Percentiles rank a stretch among this genome's conserved stretches.
Evolutionary conservation across 148 eudicot genomes (phyloP).

Genomic region (Dysphania ambrosioides): DNA sequence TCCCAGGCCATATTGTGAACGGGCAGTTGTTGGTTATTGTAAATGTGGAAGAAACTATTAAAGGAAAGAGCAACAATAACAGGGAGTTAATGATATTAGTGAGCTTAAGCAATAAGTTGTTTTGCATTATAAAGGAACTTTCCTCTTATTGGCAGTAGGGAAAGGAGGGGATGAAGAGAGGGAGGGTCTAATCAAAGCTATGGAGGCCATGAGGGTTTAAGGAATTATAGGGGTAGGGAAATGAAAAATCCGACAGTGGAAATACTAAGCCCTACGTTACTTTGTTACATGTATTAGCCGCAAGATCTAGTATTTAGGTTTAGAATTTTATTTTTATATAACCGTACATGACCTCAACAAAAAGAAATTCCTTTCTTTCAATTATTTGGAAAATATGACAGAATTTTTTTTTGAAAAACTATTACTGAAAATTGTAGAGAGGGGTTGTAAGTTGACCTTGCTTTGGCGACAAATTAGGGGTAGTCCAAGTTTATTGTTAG

Average conservation of each 20-base stretch:
- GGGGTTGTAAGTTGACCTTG: constrained; percentile 11
- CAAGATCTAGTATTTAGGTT: constrained; percentile 46
- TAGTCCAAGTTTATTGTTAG: background rate
- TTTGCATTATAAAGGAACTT: constrained; percentile 13
- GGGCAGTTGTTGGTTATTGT: constrained; percentile 78
- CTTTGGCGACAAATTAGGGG: constrained; percentile 25
- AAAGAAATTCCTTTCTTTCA: constrained; percentile 66
- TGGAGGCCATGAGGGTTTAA: background rate
- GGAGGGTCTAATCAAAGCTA: background rate
- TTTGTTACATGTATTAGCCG: constrained; percentile 37
- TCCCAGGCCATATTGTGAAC: constrained; percentile 85
- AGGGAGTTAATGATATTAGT: constrained; percentile 11
- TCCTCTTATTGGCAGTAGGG: background rate
- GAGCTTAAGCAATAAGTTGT: constrained; percentile 17
- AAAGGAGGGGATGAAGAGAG: background rate
- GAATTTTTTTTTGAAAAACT: too few relatives aligned
- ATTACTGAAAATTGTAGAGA: background rate
- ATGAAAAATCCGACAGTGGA: constrained; percentile 28
- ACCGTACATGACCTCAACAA: constrained; percentile 36
- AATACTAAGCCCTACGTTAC: constrained; percentile 37
- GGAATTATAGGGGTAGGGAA: constrained; percentile 7
- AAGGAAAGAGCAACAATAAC: constrained; percentile 17
- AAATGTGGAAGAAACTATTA: constrained; percentile 43
- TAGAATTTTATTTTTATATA: constrained; percentile 40
- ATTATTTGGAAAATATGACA: background rate